These are phyloP conservation scores for Diaporthe citriasiana DNA, from an alignment of 2,329 filamentous ascomycete genomes.

Conservation along the genomic window DNA sequence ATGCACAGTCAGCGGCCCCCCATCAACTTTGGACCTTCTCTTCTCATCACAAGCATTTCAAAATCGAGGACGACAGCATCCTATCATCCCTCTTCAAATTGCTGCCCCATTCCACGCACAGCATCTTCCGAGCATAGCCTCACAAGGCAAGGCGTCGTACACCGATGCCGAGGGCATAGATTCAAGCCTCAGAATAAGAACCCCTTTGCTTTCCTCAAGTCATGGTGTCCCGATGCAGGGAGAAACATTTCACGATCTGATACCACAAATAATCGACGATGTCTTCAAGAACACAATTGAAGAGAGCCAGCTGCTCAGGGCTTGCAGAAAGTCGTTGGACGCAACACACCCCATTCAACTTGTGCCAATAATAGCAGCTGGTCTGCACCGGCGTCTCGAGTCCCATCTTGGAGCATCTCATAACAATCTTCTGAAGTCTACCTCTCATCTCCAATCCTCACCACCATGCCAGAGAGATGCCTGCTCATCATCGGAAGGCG, in stretches of 20 bases:
- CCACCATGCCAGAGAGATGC: not conserved
- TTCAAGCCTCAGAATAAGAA: not conserved
- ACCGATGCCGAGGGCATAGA: not conserved
- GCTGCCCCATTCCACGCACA: conserved; percentile 10
- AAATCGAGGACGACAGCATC: conserved; percentile 9
- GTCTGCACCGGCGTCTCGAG: conserved; percentile 19
- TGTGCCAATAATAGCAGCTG: conserved; percentile 16
- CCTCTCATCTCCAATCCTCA: not conserved
- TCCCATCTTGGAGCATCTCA: not conserved
- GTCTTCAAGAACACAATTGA: not conserved
- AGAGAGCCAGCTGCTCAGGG: not conserved
- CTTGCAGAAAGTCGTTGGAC: not conserved
- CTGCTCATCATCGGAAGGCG: conserved; percentile 38
- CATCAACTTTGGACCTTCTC: conserved; percentile 1
- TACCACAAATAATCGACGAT: conserved; percentile 14
- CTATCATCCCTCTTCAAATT: conserved; percentile 6
- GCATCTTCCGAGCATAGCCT: not conserved
- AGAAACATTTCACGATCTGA: not conserved
- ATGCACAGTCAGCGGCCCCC: conserved; percentile 21
- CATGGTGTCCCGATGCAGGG: not conserved
- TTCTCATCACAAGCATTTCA: conserved; percentile 1
- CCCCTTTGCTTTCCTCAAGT: not conserved
- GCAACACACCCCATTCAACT: not conserved
- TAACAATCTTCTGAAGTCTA: not conserved
- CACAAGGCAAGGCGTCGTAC: not conserved